A percentile compares a stretch with the other conserved stretches of the same genome.
Evolutionary conservation across 2,329 filamentous ascomycete genomes (phyloP).

Genomic region (Escovopsis sp.): DNA sequence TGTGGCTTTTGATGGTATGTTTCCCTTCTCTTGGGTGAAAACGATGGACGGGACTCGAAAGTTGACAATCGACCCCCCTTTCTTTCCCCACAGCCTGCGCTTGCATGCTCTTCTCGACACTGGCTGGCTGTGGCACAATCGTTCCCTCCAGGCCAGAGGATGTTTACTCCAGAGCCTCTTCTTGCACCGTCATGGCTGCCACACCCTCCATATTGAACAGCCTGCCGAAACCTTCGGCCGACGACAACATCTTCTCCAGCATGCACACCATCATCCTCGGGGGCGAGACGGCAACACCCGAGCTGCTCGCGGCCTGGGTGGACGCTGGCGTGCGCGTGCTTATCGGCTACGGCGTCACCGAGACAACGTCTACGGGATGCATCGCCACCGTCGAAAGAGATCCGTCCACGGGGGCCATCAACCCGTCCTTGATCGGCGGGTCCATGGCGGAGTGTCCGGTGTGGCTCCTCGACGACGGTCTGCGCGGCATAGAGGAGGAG

Average conservation of each 20-base stretch:
- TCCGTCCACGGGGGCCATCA: background rate
- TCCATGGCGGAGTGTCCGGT: background rate
- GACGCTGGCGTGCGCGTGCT: slow-evolving; percentile 3
- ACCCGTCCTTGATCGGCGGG: slow-evolving; percentile 1
- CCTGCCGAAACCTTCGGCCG: background rate
- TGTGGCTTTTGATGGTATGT: slow-evolving; percentile 3
- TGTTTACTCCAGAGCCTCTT: slow-evolving; percentile 2
- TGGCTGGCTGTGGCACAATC: slow-evolving; percentile 2
- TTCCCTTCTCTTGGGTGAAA: background rate
- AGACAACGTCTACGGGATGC: slow-evolving; percentile 3
- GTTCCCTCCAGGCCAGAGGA: slow-evolving; percentile 3
- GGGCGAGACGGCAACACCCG: slow-evolving; percentile 1
- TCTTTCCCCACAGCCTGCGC: slow-evolving; percentile 3
- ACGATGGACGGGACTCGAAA: no score
- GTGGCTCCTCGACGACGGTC: background rate
- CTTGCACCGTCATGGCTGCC: slow-evolving; percentile 3
- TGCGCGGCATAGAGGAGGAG: background rate
- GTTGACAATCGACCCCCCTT: no score
- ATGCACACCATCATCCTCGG: slow-evolving; percentile 3
- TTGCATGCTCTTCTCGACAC: slow-evolving; percentile 4
- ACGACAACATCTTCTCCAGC: background rate
- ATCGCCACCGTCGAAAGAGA: slow-evolving; percentile 1
- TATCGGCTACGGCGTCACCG: slow-evolving; percentile 3
- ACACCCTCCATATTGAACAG: slow-evolving; percentile 2
- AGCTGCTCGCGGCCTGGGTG: background rate